Evolutionary conservation across 164 flowering plant genomes (phyloP).

Genomic region (Dillenia suffruticosa): DNA sequence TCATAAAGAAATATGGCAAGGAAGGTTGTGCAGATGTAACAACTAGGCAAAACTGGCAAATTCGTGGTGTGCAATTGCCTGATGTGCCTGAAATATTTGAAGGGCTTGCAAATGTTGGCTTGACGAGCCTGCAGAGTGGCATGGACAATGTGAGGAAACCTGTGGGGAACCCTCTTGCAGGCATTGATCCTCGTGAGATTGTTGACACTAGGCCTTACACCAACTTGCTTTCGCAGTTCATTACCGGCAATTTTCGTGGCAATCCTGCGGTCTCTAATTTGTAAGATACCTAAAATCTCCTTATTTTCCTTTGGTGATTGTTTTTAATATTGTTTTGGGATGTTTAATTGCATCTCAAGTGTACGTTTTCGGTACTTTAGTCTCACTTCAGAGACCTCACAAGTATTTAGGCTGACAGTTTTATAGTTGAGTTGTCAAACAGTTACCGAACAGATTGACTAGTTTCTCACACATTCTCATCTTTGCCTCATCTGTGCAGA

Average conservation of each 20-base stretch:
- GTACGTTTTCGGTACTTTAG: too few relatives aligned
- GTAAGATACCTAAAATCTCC: slow-evolving; percentile 34
- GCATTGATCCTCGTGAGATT: slow-evolving; percentile 82
- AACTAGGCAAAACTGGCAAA: slow-evolving; percentile 97
- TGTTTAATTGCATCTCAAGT: neutral
- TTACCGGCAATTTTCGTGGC: slow-evolving; percentile 75
- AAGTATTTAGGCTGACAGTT: too few relatives aligned
- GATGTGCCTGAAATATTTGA: slow-evolving; percentile 83
- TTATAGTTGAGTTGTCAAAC: too few relatives aligned
- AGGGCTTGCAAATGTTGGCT: slow-evolving; percentile 72
- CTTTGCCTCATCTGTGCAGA: slow-evolving; percentile 31
- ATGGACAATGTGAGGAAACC: slow-evolving; percentile 98
- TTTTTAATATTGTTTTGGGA: neutral
- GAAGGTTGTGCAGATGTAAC: slow-evolving; percentile 96
- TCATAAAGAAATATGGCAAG: slow-evolving; percentile 68
- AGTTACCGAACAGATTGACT: too few relatives aligned
- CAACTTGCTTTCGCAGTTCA: slow-evolving; percentile 63
- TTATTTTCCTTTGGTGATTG: neutral
- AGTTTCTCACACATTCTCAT: too few relatives aligned
- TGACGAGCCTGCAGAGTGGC: slow-evolving; percentile 93
- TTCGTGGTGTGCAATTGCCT: slow-evolving; percentile 79
- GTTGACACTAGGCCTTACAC: slow-evolving; percentile 86
- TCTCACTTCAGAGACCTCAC: neutral
- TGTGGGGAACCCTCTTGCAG: slow-evolving; percentile 93
- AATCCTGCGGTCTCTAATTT: slow-evolving; percentile 70